Base-by-base conservation (phyloP, 2,329 filamentous ascomycete genomes). In the Aspergillus pseudonomiae region DNA sequence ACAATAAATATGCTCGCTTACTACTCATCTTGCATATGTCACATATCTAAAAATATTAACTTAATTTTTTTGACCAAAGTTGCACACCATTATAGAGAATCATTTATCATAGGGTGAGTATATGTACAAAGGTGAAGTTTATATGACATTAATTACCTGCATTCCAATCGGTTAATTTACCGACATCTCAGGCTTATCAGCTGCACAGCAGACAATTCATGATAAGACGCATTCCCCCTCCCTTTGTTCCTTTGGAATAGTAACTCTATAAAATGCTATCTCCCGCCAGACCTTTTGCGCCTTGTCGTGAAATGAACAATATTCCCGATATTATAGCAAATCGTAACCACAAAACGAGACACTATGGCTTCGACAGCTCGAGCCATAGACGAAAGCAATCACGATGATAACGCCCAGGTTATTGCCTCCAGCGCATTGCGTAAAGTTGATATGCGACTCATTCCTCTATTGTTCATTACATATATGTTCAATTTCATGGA, bases 401-500 rank as follows among this genome's bases (percentile, higher is more conserved):
- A 43, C 16, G 19, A 45, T 19, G 19, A 36, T 65, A 52, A 57
- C 59, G 14, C 65, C 68, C 30, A 45, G 57, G 43, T 11, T 16
- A 53, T 59, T 36, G 48, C 48, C 48, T 48, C 56, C 26, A 36
- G 71, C 9, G 80, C 87, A 4, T 63, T 88, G 57, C 77, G 80
- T 30, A 87, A 87, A 72, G 87, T 89, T 63, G 87, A 89, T 70
- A 76, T 74, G 66, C 77, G 77, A 14, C 75, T 89, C 11, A 82
- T 89, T 6, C 85, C 86, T 0, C 74, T 88, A 12, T 73, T 88
- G 11, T 87, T 88, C 64, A 67, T 83, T 48, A 86, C 83, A 0
- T 88, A 88, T 69, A 83, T 84, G 76, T 72, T 88, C 65, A 86
- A 87, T 68, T 88, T 88, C 62, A 86, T 88, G 79, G 86, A 89